Conservation (phyloP, 2,329 filamentous ascomycete genomes). For the Penicillium sp. region DNA sequence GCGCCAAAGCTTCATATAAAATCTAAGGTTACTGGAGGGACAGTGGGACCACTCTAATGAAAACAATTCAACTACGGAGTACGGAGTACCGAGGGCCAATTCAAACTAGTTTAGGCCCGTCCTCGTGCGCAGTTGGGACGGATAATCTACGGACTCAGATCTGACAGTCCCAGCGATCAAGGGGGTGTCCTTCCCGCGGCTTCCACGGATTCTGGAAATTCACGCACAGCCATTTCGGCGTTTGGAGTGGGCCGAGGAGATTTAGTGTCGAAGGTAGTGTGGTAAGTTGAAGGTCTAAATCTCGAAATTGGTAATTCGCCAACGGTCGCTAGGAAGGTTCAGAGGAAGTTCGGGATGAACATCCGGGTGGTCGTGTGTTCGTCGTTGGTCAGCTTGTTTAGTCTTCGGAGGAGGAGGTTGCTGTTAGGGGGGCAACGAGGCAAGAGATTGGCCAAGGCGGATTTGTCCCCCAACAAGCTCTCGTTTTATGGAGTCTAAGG, state of each 20-base stretch:
- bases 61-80: neutral
- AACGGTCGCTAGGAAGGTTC: neutral
- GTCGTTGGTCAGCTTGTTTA: neutral
- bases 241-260: conserved; percentile 3
- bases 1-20: neutral
- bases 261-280: conserved; percentile 1
- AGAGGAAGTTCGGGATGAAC: neutral
- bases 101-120: neutral
- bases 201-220: conserved; percentile 5
- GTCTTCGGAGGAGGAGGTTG: neutral
- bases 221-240: neutral
- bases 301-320: neutral
- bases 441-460: neutral
- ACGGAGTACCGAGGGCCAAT: neutral
- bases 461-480: neutral
- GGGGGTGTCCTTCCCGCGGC: conserved; percentile 3
- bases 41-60: neutral
- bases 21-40: conserved; percentile 1
- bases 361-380: neutral
- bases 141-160: conserved; percentile 1
- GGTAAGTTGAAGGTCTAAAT: neutral
- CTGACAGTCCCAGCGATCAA: conserved; percentile 9
- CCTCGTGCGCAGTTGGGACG: neutral
- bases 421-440: conserved; percentile 2
- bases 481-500: neutral